Percentiles rank a stretch among this genome's conserved stretches.
Evolutionary conservation across 2,329 filamentous ascomycete genomes (phyloP).

Genomic region (Laburnicola sp.): DNA sequence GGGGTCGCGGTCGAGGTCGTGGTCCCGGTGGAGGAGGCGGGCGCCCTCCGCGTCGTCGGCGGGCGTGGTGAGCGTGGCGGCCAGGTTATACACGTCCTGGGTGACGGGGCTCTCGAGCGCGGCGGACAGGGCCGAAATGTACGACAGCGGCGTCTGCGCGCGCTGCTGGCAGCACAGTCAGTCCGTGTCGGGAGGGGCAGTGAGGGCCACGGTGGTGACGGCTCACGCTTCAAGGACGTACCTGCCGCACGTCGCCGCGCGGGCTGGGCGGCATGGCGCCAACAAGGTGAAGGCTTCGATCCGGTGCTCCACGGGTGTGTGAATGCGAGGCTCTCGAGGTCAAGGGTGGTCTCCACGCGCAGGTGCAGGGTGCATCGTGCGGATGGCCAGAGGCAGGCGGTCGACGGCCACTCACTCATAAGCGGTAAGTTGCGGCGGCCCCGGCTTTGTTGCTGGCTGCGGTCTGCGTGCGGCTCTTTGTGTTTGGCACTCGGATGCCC

Average conservation of each 20-base stretch:
- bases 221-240: not conserved
- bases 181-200: conserved; percentile 10
- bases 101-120: conserved; percentile 52
- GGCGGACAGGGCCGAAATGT: conserved; percentile 53
- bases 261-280: conserved; percentile 38
- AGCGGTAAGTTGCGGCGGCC: too few relatives aligned
- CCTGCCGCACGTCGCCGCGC: conserved; percentile 1
- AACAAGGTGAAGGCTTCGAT: not conserved
- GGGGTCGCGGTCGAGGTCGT: conserved; percentile 19
- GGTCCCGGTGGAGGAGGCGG: conserved; percentile 34
- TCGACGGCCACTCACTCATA: too few relatives aligned
- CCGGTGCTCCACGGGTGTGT: not conserved
- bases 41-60: conserved; percentile 46
- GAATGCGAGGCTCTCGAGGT: not conserved
- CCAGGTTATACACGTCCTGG: conserved; percentile 50
- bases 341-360: conserved; percentile 11
- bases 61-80: conserved; percentile 53
- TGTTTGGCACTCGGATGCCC: not conserved
- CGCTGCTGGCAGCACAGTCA: conserved; percentile 32
- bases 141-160: conserved; percentile 39
- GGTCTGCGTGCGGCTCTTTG: conserved; percentile 6
- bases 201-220: too few relatives aligned
- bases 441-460: conserved; percentile 4
- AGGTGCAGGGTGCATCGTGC: conserved; percentile 21
- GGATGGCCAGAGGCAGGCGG: conserved; percentile 4